Conservation (phyloP, 2,329 filamentous ascomycete genomes). For the Paracoccidioides brasiliensis region DNA sequence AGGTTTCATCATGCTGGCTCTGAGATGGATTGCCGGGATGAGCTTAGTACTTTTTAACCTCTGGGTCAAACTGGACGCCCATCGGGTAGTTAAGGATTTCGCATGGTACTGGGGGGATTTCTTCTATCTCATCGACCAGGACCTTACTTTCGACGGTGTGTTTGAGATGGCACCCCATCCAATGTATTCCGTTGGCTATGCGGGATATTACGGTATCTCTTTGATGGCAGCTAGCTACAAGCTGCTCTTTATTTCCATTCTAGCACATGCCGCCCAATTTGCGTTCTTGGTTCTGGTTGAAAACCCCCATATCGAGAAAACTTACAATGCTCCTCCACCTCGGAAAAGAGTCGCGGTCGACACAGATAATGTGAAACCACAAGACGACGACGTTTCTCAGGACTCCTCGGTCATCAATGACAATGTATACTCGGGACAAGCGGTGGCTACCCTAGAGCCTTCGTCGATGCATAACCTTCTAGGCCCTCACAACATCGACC, state of each 20-base stretch:
- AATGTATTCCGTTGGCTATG: conserved; percentile 98
- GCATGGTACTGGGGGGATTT: conserved; percentile 99
- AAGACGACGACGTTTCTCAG: conserved; percentile 19
- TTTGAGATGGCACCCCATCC: conserved; percentile 98
- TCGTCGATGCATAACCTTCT: conserved; percentile 69
- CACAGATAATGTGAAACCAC: conserved; percentile 14
- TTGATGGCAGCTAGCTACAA: conserved; percentile 97
- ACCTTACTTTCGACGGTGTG: conserved; percentile 93
- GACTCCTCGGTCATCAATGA: conserved; percentile 25
- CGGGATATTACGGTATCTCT: conserved; percentile 95
- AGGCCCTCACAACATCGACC: conserved; percentile 70
- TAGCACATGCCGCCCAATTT: conserved; percentile 89
- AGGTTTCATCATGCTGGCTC: conserved; percentile 50
- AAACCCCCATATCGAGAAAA: conserved; percentile 96
- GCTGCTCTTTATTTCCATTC: conserved; percentile 89
- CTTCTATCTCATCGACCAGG: conserved; percentile 96
- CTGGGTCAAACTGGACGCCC: conserved; percentile 96
- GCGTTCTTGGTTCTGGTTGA: conserved; percentile 84
- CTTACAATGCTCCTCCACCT: conserved; percentile 80
- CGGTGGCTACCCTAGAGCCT: conserved; percentile 40
- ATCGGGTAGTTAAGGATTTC: conserved; percentile 96
- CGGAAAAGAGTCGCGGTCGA: conserved; percentile 37
- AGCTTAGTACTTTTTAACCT: conserved; percentile 82
- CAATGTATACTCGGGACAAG: conserved; percentile 25
- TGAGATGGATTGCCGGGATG: conserved; percentile 69